Conservation (phyloP, 2,329 filamentous ascomycete genomes). For the Cephalotrichum gorgonifer region DNA sequence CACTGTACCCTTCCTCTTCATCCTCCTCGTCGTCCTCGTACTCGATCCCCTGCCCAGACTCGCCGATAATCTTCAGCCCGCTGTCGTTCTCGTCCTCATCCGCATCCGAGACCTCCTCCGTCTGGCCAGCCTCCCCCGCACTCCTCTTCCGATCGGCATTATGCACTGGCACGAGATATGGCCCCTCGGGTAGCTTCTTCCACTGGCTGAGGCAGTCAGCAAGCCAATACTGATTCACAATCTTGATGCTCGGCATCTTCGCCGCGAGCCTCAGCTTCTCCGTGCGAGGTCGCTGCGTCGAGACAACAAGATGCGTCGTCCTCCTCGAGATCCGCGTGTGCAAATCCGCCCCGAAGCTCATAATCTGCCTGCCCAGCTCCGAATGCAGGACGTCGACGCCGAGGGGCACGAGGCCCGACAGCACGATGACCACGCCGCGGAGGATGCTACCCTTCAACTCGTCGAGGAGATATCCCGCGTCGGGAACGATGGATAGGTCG, state of each 20-base stretch:
- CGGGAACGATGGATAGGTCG: slow-evolving; percentile 54
- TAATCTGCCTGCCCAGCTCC: slow-evolving; percentile 80
- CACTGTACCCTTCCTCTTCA: slow-evolving; percentile 25
- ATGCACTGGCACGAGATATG: slow-evolving; percentile 68
- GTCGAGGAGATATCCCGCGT: slow-evolving; percentile 78
- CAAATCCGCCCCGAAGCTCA: slow-evolving; percentile 69
- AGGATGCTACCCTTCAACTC: slow-evolving; percentile 70
- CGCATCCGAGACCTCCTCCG: slow-evolving; percentile 17
- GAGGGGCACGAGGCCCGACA: slow-evolving; percentile 82
- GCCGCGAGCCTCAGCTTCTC: slow-evolving; percentile 85
- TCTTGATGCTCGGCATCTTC: slow-evolving; percentile 69
- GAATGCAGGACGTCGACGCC: slow-evolving; percentile 69
- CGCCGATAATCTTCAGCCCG: slow-evolving; percentile 27
- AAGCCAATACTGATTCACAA: slow-evolving; percentile 88
- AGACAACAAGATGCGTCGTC: slow-evolving; percentile 67
- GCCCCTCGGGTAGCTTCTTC: slow-evolving; percentile 66
- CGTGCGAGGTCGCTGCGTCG: slow-evolving; percentile 62
- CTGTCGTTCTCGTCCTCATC: slow-evolving; percentile 18
- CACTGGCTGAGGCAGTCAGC: slow-evolving; percentile 76
- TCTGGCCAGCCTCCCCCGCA: slow-evolving; percentile 16
- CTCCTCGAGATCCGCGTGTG: slow-evolving; percentile 45
- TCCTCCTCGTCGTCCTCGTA: slow-evolving; percentile 22
- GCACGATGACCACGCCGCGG: slow-evolving; percentile 65
- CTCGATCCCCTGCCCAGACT: slow-evolving; percentile 25
- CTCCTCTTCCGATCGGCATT: slow-evolving; percentile 45